Percentiles rank a stretch among this genome's conserved stretches.
These are phyloP conservation scores for Dryas octopetala DNA, from an alignment of 306 rosid species.

Conservation along the genomic window DNA sequence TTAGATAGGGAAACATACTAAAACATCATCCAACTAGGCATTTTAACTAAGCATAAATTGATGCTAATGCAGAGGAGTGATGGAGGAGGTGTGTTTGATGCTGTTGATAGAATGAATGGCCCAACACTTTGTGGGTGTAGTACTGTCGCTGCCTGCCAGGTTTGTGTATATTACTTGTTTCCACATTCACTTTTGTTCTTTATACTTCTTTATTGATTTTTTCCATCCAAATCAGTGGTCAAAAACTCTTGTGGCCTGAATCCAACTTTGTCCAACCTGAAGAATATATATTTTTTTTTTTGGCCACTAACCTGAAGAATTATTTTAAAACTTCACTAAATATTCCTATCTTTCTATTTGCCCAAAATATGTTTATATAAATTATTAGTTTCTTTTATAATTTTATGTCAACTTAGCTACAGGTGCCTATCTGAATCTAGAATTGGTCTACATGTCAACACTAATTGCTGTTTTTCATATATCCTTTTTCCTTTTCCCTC, in stretches of 20 bases:
- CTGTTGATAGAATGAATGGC: slow-evolving; percentile 78
- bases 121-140: slow-evolving; percentile 73
- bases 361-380: slow-evolving; percentile 11
- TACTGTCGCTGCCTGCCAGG: slow-evolving; percentile 85
- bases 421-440: slow-evolving; percentile 19
- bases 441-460: slow-evolving; percentile 17
- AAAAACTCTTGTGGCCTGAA: slow-evolving; percentile 14
- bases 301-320: too few species aligned
- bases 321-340: not conserved
- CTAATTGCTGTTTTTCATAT: not conserved
- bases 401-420: not conserved
- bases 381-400: not conserved
- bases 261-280: not conserved
- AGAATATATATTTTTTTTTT: not conserved
- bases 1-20: not conserved
- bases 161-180: slow-evolving; percentile 39
- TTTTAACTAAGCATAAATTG: slow-evolving; percentile 20
- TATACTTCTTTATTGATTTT: slow-evolving; percentile 16
- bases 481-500: not conserved
- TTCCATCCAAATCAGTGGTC: slow-evolving; percentile 10
- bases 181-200: slow-evolving; percentile 23
- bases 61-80: slow-evolving; percentile 81
- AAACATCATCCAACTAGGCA: slow-evolving; percentile 21
- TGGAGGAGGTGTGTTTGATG: slow-evolving; percentile 90
- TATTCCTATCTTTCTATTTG: not conserved